These are phyloP conservation scores for Hypoxylon fragiforme DNA, from an alignment of 495 filamentous ascomycete species.

Conservation along the genomic window DNA sequence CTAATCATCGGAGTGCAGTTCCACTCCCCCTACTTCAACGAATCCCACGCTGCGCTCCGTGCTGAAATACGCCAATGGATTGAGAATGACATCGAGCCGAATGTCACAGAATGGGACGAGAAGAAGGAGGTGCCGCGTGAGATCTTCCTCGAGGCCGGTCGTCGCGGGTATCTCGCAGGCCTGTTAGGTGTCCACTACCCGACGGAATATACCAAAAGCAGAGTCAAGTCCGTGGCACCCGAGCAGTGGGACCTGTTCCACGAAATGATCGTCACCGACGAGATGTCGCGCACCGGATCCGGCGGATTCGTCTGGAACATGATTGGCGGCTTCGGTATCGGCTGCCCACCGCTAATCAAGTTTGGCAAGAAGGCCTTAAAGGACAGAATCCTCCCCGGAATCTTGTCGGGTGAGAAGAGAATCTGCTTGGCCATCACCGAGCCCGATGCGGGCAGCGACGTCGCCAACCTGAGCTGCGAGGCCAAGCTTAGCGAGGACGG, in stretches of 20 bases:
- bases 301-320: conserved; percentile 99
- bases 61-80: conserved; percentile 91
- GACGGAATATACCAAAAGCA: conserved; percentile 66
- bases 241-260: conserved; percentile 99
- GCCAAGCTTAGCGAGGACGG: conserved; percentile 91
- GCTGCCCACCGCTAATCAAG: conserved; percentile 86
- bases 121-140: conserved; percentile 79
- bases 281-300: conserved; percentile 82
- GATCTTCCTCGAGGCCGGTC: conserved; percentile 95
- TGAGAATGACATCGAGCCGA: conserved; percentile 83
- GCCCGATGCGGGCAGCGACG: conserved; percentile 68
- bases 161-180: conserved; percentile 88
- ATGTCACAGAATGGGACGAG: conserved; percentile 96
- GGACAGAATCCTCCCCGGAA: conserved; percentile 74
- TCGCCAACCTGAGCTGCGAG: conserved; percentile 93
- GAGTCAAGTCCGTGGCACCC: conserved; percentile 72
- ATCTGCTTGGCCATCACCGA: conserved; percentile 73
- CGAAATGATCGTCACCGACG: conserved; percentile 92
- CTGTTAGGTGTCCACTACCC: conserved; percentile 83
- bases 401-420: conserved; percentile 89
- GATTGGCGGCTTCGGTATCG: conserved; percentile 92
- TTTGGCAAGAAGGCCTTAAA: conserved; percentile 89
- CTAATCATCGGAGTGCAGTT: conserved; percentile 60
- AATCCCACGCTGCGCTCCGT: conserved; percentile 86
- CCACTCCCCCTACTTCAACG: conserved; percentile 94